Base-by-base conservation (phyloP, 2,329 filamentous ascomycete species). In the Pezicula neosporulosa region DNA sequence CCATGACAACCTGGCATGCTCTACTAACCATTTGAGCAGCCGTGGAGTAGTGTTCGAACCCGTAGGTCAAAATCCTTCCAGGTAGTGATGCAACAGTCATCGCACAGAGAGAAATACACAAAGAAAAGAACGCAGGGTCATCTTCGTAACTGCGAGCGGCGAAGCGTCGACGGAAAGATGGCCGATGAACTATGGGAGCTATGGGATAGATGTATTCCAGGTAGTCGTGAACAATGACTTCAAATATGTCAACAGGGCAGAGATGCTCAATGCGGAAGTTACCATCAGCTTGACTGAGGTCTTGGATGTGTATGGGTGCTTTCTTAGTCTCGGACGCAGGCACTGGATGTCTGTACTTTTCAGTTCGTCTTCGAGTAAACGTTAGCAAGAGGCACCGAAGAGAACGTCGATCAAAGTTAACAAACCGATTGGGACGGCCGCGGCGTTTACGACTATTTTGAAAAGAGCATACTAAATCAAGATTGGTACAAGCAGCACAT, bases 41-140 rank as follows among this genome's bases (percentile, higher is more conserved):
- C 18, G 42, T 39, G 15, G n/a, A 7, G 15, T 57, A 57, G 6
- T 33, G 24, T 43, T 43, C 44, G 44, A 45, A 48, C 6, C 41
- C 50, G 24, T 62, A 60, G 10, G 35, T 39, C 15, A 47, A 51
- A 24, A 56, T 54, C 15, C 52, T 53, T 27, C 54, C 50, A 3
- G 59, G 60, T 8, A 60, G 55, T 2, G 60, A 62, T 2, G 60
- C 56, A 24, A 61, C 50, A 2, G 60, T 62, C 10, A 58, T 54
- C 12, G 60, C 60, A 44, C 57, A 61, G 3, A 62, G 19, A 13
- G 54, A 49, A 44, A 62, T 52, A 48, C 57, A 61, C 8, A 61
- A 53, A 7, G 59, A 53, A 37, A 56, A 51, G 49, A 60, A 62
- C 5, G 38, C 50, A 2, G 57, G 51, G 37, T 61, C 60, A 2